Conservation (phyloP, 352 stramenopile genomes). For the Elongisporangium undulatum region DNA sequence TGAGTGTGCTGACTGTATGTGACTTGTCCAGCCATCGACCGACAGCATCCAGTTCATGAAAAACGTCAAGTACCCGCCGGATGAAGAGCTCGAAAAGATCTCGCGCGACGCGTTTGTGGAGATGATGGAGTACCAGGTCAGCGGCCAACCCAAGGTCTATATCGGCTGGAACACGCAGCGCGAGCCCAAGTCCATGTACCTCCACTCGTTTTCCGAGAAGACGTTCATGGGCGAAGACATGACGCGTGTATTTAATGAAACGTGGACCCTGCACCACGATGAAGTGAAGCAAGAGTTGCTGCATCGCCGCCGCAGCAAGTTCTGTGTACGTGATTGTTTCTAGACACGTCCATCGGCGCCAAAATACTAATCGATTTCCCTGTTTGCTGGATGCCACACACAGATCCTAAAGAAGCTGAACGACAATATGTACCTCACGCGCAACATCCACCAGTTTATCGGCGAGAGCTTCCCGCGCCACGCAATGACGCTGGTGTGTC, state of each 20-base stretch:
- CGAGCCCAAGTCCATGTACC: slow-evolving; percentile 85
- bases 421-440: slow-evolving; percentile 82
- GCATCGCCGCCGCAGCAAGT: slow-evolving; percentile 73
- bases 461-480: slow-evolving; percentile 82
- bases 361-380: not conserved
- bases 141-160: slow-evolving; percentile 55
- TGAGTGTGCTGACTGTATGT: not conserved
- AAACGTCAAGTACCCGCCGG: slow-evolving; percentile 77
- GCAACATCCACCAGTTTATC: slow-evolving; percentile 87
- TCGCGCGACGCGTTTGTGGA: slow-evolving; percentile 70
- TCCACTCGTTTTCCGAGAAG: slow-evolving; percentile 77
- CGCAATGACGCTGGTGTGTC: slow-evolving; percentile 77
- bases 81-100: slow-evolving; percentile 76
- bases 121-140: slow-evolving; percentile 82
- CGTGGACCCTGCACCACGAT: slow-evolving; percentile 72
- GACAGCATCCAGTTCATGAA: slow-evolving; percentile 89
- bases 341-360: not conserved
- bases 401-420: slow-evolving; percentile 84
- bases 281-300: slow-evolving; percentile 68
- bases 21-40: slow-evolving; percentile 47
- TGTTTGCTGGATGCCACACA: not conserved
- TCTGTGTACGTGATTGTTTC: slow-evolving; percentile 53
- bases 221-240: slow-evolving; percentile 66
- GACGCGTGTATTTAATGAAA: slow-evolving; percentile 73
- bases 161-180: slow-evolving; percentile 77